Base-by-base conservation (phyloP, 257 asterid genomes). In the Solanum pennellii region DNA sequence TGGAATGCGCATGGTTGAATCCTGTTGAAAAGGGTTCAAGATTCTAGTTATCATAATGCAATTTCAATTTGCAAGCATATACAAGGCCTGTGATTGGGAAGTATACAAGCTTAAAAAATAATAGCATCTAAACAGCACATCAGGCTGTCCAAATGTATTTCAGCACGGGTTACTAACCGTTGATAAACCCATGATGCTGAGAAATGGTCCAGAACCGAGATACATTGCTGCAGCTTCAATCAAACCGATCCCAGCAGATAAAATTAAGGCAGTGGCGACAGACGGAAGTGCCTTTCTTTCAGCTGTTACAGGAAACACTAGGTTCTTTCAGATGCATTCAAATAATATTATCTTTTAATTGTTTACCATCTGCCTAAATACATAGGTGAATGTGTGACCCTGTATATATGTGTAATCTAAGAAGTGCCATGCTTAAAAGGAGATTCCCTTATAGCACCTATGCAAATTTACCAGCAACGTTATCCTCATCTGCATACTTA, bases 151-250 rank as follows among this genome's bases (percentile, higher is more conserved):
- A 35, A 9, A 29, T 47, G 59, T 23, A 31, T 52, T 47, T 31
- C 72, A 20, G 69, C 18, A 35, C 49, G 35, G 23, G 25, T 45
- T 21, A 44, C 87, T 83, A 86, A 91, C 93, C 47, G 35, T 44
- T 66, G 93, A 80, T 83, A 91, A 74, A 86, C 93, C 93, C 93
- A 91, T 91, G 85, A 91, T 42, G 84, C 87, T 91, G 82, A 90
- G 89, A 88, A 91, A 88, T 12, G 88, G 29, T 83, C 93, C 93
- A 4, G 91, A 89, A 83, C 93, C 92, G 16, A 86, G 77, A 73
- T 83, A 90, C 92, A 91, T 87, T 76, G 93, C 92, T 27, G 87
- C 90, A 86, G 92, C 93, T 85, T 91, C 92, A 87, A 86, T 35
- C 14, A 91, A 5, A 47, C 93, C 93, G 80, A 91, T 89, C 41